A percentile compares a stretch with the other conserved stretches of the same genome.
These are phyloP conservation scores for Neospora caninum DNA, from an alignment of 169 alveolate species.

Conservation along the genomic window DNA sequence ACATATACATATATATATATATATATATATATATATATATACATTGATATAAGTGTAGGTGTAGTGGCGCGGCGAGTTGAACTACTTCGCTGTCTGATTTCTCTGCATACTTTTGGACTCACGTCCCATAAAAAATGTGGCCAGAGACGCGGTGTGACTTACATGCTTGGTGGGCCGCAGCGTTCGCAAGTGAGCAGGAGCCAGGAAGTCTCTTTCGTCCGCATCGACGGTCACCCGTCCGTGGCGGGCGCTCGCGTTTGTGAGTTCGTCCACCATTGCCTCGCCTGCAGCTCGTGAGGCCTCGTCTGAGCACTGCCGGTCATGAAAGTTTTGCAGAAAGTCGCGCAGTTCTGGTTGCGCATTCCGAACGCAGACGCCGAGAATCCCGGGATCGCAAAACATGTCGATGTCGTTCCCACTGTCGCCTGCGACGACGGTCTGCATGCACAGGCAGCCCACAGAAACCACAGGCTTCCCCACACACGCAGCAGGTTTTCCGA, in stretches of 20 bases:
- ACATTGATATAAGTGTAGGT: no score
- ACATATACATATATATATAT: no score
- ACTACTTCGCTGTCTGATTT: no score
- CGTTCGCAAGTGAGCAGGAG: not conserved
- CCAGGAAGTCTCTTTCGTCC: not conserved
- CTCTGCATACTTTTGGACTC: no score
- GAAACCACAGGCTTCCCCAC: no score
- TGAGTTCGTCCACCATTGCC: not conserved
- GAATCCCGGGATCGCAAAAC: slow-evolving; percentile 55
- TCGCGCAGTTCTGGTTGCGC: slow-evolving; percentile 70
- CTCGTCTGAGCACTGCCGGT: not conserved
- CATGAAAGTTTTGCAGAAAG: slow-evolving; percentile 2
- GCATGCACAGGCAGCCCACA: slow-evolving; percentile 11
- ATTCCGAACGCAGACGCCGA: slow-evolving; percentile 71
- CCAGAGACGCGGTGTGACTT: not conserved
- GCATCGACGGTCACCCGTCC: slow-evolving; percentile 11
- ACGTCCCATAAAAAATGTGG: no score
- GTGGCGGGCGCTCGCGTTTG: not conserved
- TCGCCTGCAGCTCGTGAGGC: not conserved
- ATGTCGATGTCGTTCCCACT: slow-evolving; percentile 74
- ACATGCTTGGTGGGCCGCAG: not conserved
- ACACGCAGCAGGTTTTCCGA: no score
- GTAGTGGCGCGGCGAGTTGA: no score
- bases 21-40: no score
- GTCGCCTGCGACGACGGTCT: slow-evolving; percentile 72